Percentiles rank a stretch among this genome's conserved stretches.
These are phyloP conservation scores for Metschnikowia borealis DNA, from an alignment of 805 yeast species.

Conservation along the genomic window DNA sequence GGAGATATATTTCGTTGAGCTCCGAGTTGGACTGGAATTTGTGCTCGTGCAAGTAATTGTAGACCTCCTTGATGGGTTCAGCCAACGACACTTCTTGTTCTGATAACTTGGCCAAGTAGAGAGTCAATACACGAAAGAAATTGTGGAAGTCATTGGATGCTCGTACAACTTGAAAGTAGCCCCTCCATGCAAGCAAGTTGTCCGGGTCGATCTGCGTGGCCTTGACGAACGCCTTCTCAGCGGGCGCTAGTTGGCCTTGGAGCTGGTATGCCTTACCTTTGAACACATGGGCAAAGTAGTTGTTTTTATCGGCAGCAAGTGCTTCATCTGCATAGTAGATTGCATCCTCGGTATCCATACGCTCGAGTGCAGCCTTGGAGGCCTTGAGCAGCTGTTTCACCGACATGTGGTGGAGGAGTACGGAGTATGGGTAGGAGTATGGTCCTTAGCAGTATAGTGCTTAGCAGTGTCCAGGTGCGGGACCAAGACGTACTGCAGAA, in stretches of 20 bases:
- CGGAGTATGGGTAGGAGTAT: neutral
- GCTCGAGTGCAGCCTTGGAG: conserved; percentile 46
- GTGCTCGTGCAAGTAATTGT: conserved; percentile 40
- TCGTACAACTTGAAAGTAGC: conserved; percentile 50
- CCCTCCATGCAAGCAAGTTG: conserved; percentile 76
- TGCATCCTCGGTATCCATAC: conserved; percentile 60
- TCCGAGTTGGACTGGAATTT: conserved; percentile 25
- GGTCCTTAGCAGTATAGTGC: too few relatives aligned
- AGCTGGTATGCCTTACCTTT: conserved; percentile 65
- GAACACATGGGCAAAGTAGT: conserved; percentile 66
- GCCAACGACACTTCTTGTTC: conserved; percentile 43
- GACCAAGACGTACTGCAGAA: neutral
- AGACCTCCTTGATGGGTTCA: conserved; percentile 47
- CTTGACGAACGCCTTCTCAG: conserved; percentile 40
- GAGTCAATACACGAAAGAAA: conserved; percentile 47
- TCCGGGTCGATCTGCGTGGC: conserved; percentile 51
- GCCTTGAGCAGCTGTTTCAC: conserved; percentile 30
- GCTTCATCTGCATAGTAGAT: conserved; percentile 53
- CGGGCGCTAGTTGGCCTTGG: conserved; percentile 33
- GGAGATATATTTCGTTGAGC: conserved; percentile 46
- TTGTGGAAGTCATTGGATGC: conserved; percentile 32
- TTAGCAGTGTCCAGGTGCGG: neutral
- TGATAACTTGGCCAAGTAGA: conserved; percentile 39
- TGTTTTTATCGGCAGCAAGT: conserved; percentile 49
- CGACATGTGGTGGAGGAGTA: conserved; percentile 15